phyloP scores from a whole-genome alignment of 495 filamentous ascomycete species.

The Friedmanniomyces simplex region DNA sequence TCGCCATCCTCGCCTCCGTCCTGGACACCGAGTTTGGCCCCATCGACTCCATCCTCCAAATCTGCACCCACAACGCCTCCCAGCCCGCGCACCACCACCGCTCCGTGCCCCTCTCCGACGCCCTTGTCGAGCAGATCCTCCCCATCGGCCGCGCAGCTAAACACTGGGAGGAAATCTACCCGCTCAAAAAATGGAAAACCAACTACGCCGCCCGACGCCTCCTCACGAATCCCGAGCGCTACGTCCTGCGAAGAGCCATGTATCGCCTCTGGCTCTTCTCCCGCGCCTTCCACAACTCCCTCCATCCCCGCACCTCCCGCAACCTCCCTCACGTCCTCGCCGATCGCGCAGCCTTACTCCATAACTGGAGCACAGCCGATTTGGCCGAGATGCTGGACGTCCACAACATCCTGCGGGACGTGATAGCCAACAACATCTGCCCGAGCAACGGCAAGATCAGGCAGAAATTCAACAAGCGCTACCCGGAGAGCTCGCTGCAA shows the following conservation, averaged over 20 bases:
- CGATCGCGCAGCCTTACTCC: slow-evolving; percentile 44
- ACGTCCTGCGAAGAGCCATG: slow-evolving; percentile 52
- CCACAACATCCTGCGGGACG: slow-evolving; percentile 38
- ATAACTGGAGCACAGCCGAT: slow-evolving; percentile 45
- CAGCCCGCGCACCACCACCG: slow-evolving; percentile 46
- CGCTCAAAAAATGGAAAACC: slow-evolving; percentile 54
- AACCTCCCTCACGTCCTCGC: slow-evolving; percentile 34
- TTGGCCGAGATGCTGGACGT: slow-evolving; percentile 50
- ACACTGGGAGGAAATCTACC: slow-evolving; percentile 58
- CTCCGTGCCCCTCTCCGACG: slow-evolving; percentile 39
- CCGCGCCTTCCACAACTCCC: slow-evolving; percentile 44
- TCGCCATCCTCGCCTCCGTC: slow-evolving; percentile 42
- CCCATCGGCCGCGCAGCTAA: slow-evolving; percentile 47
- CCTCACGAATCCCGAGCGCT: slow-evolving; percentile 45
- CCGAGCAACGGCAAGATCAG: slow-evolving; percentile 51
- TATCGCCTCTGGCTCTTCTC: slow-evolving; percentile 61
- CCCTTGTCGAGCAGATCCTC: slow-evolving; percentile 49
- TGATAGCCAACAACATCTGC: slow-evolving; percentile 46
- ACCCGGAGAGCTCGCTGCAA: slow-evolving; percentile 33
- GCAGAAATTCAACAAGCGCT: slow-evolving; percentile 47
- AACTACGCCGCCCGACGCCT: slow-evolving; percentile 53
- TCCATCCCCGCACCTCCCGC: slow-evolving; percentile 40
- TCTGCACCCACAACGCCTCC: slow-evolving; percentile 47
- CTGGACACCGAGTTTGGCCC: slow-evolving; percentile 53
- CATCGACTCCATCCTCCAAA: slow-evolving; percentile 47